Evolutionary conservation across 306 rosid genomes (phyloP).

Genomic region (Hippophae gyantsensis): DNA sequence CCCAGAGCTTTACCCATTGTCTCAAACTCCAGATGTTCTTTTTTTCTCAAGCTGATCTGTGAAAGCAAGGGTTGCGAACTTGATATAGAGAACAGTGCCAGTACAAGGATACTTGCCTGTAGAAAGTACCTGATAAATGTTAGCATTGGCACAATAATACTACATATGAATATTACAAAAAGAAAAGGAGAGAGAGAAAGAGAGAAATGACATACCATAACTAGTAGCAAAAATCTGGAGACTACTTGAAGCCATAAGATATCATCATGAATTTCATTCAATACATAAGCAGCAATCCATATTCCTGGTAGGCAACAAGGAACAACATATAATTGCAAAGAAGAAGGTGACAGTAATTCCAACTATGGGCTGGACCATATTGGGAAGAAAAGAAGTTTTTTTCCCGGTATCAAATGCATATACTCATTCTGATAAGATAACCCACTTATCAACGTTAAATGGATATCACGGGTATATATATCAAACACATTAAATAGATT

Average conservation of each 20-base stretch:
- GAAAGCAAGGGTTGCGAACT: conserved; percentile 94
- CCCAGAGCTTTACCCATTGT: conserved; percentile 97
- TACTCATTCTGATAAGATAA: too few species aligned
- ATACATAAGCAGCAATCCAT: conserved; percentile 68
- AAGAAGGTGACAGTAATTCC: neutral
- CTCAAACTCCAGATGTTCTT: conserved; percentile 52
- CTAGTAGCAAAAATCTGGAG: conserved; percentile 74
- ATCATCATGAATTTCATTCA: conserved; percentile 77
- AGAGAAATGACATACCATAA: conserved; percentile 39
- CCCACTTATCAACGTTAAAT: neutral
- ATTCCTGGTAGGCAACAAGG: conserved; percentile 45
- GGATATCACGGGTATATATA: neutral
- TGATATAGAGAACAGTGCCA: conserved; percentile 80
- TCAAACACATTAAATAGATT: conserved; percentile 8
- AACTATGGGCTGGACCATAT: neutral
- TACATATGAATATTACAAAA: conserved; percentile 5
- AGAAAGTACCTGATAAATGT: conserved; percentile 25
- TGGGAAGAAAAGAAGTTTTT: neutral
- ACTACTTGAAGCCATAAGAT: conserved; percentile 76
- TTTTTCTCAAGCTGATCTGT: conserved; percentile 83
- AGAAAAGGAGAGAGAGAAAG: conserved; percentile 6
- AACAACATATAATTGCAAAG: conserved; percentile 16
- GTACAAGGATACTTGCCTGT: conserved; percentile 79
- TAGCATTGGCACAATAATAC: conserved; percentile 15
- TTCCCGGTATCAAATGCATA: too few species aligned